Evolutionary conservation across 106 monocot species (phyloP).

Genomic region (Vanilla planifolia): DNA sequence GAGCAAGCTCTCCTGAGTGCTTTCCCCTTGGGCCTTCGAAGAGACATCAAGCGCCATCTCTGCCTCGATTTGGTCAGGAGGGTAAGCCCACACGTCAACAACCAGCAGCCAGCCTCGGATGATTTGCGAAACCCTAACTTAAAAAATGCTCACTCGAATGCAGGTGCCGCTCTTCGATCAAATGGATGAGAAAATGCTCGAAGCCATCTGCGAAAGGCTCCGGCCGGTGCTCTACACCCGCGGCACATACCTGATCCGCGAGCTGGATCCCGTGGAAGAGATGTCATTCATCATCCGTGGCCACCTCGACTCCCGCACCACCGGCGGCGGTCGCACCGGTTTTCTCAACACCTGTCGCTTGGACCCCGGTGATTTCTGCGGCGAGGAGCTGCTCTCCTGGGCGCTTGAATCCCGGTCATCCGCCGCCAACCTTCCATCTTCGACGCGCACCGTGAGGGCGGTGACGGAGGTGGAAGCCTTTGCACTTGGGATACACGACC

Average conservation of each 20-base stretch:
- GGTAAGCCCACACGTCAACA: constrained; percentile 41
- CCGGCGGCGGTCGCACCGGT: constrained; percentile 69
- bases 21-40: constrained; percentile 66
- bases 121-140: neutral
- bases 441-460: constrained; percentile 68
- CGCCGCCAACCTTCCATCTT: constrained; percentile 35
- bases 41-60: constrained; percentile 84
- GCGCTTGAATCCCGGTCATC: constrained; percentile 56
- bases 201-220: constrained; percentile 80
- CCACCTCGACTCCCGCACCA: constrained; percentile 66
- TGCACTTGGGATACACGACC: constrained; percentile 59
- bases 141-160: neutral
- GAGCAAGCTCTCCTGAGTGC: constrained; percentile 51
- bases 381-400: constrained; percentile 88
- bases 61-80: constrained; percentile 70
- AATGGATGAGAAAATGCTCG: constrained; percentile 86
- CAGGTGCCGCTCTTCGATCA: constrained; percentile 86
- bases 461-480: constrained; percentile 78
- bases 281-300: constrained; percentile 88
- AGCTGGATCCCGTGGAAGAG: constrained; percentile 65
- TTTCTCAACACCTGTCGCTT: constrained; percentile 73
- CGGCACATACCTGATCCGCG: constrained; percentile 53
- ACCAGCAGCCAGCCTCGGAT: neutral
- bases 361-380: constrained; percentile 80
- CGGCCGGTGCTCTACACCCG: constrained; percentile 58